Percentiles rank a stretch among this genome's conserved stretches.
These are phyloP conservation scores for Dothidotthia symphoricarpi DNA, from an alignment of 2,329 filamentous ascomycete species.

Conservation along the genomic window DNA sequence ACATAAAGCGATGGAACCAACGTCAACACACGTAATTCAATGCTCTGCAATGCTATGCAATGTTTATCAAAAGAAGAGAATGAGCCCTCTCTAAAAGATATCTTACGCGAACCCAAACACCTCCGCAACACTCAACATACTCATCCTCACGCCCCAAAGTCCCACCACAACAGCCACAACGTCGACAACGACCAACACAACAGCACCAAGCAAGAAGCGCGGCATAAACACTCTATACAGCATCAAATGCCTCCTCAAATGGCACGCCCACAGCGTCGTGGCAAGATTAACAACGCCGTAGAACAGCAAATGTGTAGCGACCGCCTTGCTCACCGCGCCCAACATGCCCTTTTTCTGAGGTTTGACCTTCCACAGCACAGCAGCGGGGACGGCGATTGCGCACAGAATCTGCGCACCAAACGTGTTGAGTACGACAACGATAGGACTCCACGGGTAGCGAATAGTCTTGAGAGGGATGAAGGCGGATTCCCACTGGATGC, in stretches of 20 bases:
- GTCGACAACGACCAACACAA: slow-evolving; percentile 73
- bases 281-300: slow-evolving; percentile 80
- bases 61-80: too few species aligned
- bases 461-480: slow-evolving; percentile 85
- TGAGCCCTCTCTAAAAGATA: neutral
- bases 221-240: slow-evolving; percentile 92
- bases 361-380: slow-evolving; percentile 85
- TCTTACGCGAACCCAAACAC: slow-evolving; percentile 66
- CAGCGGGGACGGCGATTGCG: slow-evolving; percentile 72
- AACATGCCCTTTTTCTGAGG: slow-evolving; percentile 65
- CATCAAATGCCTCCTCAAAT: slow-evolving; percentile 90
- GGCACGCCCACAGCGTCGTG: slow-evolving; percentile 86
- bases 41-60: neutral
- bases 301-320: slow-evolving; percentile 75
- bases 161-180: slow-evolving; percentile 68
- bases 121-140: slow-evolving; percentile 74
- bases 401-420: slow-evolving; percentile 87
- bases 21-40: too few species aligned
- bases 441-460: slow-evolving; percentile 83
- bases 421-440: slow-evolving; percentile 80
- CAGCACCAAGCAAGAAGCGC: slow-evolving; percentile 79
- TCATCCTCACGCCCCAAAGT: slow-evolving; percentile 72
- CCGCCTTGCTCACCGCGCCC: slow-evolving; percentile 66
- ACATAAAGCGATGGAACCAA: too few species aligned
- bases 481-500: slow-evolving; percentile 93